Evolutionary conservation across 2,329 filamentous ascomycete genomes (phyloP).

Genomic region (Fusarium cicatricum): DNA sequence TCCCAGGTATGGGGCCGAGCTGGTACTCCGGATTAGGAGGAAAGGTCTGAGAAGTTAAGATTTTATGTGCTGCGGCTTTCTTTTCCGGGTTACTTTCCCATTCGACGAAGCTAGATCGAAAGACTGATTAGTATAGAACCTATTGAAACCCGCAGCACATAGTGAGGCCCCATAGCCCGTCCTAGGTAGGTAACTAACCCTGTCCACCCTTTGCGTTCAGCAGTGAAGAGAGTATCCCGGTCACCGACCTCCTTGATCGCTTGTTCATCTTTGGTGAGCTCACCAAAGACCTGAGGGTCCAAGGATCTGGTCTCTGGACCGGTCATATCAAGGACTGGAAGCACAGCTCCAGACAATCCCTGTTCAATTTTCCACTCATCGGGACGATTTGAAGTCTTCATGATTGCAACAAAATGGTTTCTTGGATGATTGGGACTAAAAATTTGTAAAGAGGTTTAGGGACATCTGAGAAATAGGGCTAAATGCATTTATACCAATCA

Average conservation of each 20-base stretch:
- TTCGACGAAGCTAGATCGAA: slow-evolving; percentile 63
- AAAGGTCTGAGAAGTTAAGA: slow-evolving; percentile 46
- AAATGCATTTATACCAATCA: not conserved
- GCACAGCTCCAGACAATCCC: slow-evolving; percentile 54
- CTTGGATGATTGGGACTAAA: not conserved
- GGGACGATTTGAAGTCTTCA: slow-evolving; percentile 41
- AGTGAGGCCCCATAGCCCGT: not conserved
- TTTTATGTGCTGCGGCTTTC: slow-evolving; percentile 65
- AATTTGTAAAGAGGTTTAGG: not conserved
- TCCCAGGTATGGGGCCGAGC: slow-evolving; percentile 61
- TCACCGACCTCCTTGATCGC: slow-evolving; percentile 53
- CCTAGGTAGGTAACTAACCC: slow-evolving; percentile 38
- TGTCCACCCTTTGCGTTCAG: slow-evolving; percentile 46
- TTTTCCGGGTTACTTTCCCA: slow-evolving; percentile 77
- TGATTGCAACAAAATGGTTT: not conserved
- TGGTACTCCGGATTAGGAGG: slow-evolving; percentile 62
- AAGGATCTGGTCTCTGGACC: slow-evolving; percentile 46
- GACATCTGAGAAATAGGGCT: not conserved
- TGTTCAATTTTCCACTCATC: slow-evolving; percentile 65
- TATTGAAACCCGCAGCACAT: not conserved
- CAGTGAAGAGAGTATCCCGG: slow-evolving; percentile 37
- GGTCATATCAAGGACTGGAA: slow-evolving; percentile 58
- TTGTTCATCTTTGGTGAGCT: slow-evolving; percentile 50
- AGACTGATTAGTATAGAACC: not conserved
- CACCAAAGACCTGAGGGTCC: slow-evolving; percentile 39